Percentiles rank a stretch among this genome's conserved stretches.
phyloP scores from a whole-genome alignment of 2,329 filamentous ascomycete species.

The Orbilia blumenaviensis region DNA sequence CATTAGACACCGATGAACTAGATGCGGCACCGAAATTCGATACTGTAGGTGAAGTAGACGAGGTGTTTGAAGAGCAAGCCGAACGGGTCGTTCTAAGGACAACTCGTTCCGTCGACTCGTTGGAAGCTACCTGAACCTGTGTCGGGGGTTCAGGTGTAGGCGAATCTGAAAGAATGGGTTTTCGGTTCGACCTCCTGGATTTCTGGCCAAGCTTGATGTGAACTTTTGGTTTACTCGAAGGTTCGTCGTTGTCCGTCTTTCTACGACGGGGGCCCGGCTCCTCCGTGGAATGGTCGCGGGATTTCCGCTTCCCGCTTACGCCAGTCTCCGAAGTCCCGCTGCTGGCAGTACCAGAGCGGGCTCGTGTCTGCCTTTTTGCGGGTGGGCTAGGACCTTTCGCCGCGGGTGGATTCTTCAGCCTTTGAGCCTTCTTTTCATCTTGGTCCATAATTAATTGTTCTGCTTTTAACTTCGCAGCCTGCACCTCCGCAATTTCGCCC shows the following conservation, averaged over 20 bases:
- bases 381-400: not conserved
- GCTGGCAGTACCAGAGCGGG: conserved; percentile 41
- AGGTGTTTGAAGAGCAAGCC: conserved; percentile 28
- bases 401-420: conserved; percentile 11
- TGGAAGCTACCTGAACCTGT: not conserved
- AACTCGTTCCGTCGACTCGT: not conserved
- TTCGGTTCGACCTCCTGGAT: conserved; percentile 37
- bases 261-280: conserved; percentile 30
- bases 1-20: not conserved
- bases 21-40: not conserved
- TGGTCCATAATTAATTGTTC: conserved; percentile 25
- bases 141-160: not conserved
- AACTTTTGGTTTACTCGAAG: conserved; percentile 8
- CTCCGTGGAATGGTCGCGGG: conserved; percentile 42
- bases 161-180: not conserved
- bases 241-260: conserved; percentile 8
- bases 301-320: conserved; percentile 33
- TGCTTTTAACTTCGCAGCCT: conserved; percentile 29
- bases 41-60: conserved; percentile 9
- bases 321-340: conserved; percentile 36
- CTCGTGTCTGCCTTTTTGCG: not conserved
- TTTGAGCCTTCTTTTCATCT: conserved; percentile 32
- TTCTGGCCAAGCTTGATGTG: conserved; percentile 29
- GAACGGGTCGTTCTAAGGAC: conserved; percentile 32
- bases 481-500: conserved; percentile 42